A percentile compares a stretch with the other conserved stretches of the same genome.
phyloP scores from a whole-genome alignment of 768 basidiomycete species.

The Trametopsis cervina region DNA sequence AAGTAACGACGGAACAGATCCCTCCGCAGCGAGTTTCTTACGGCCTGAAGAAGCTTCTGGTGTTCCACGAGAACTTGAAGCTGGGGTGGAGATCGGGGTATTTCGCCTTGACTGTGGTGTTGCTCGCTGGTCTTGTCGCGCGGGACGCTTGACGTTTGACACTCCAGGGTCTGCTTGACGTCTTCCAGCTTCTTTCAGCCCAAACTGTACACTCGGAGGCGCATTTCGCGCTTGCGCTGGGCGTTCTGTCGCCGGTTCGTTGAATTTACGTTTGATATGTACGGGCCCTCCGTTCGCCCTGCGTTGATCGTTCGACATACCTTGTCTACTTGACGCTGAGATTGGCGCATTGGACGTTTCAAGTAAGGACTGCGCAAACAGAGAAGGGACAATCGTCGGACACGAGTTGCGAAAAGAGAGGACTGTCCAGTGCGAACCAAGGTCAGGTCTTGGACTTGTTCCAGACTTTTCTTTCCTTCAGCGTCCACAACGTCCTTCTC shows the following conservation, averaged over 20 bases:
- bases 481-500: not conserved
- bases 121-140: not conserved
- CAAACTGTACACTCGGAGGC: not conserved
- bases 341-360: slow-evolving; percentile 1
- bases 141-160: not conserved
- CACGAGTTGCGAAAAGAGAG: slow-evolving; percentile 20
- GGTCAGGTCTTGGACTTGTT: slow-evolving; percentile 22
- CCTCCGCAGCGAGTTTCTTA: slow-evolving; percentile 5
- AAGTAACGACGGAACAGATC: slow-evolving; percentile 17
- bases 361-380: slow-evolving; percentile 25
- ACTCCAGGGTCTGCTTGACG: not conserved
- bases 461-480: slow-evolving; percentile 7
- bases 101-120: not conserved
- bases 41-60: slow-evolving; percentile 3
- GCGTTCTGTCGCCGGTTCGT: not conserved
- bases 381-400: slow-evolving; percentile 23
- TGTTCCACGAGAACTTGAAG: slow-evolving; percentile 2
- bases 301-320: slow-evolving; percentile 12
- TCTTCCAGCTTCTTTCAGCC: not conserved
- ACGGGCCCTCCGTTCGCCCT: slow-evolving; percentile 16
- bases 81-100: not conserved
- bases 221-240: not conserved
- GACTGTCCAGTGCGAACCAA: slow-evolving; percentile 29
- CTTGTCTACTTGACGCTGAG: slow-evolving; percentile 14
- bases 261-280: slow-evolving; percentile 20